Base-by-base conservation (phyloP, 768 basidiomycete genomes). In the Termitomyces sp. region DNA sequence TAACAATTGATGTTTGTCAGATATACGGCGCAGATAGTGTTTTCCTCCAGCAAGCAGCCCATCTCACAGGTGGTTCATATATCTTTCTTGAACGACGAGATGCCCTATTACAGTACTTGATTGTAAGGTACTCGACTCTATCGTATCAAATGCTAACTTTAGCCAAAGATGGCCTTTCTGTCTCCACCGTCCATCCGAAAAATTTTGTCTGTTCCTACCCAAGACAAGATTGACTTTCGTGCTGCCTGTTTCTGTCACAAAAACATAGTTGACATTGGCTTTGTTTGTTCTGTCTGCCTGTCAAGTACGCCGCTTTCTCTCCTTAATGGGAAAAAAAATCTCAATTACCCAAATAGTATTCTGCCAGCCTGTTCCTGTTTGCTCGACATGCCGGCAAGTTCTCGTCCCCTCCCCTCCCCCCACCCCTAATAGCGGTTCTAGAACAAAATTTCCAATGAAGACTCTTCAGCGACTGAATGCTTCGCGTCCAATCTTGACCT, bases 191-290 rank as follows among this genome's bases (percentile, higher is more conserved):
- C 86, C 7, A 82, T 96, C 54, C 86, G 95, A 46, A 84, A 83
- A 67, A 77, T 86, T 49, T 78, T 98, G 37, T 85, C 89, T 0
- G 86, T 92, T 22, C 96, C 96, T 1, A 92, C 92, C 6, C 94
- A 97, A 73, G 95, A 98, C 70, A 89, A 86, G 67, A 89, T 98
- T 59, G 97, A 98, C 72, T 96, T 98, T 69, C 85, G 97, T 33
- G 97, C 97, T 0, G 96, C 95, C 8, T 98, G 96, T 70, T 98
- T 99, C 77, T 99, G 97, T 75, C 97, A 98, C 74, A 97, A 98
- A 71, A 88, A 89, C 55, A 96, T 97, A 50, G 85, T 98, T 42
- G 96, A 98, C 69, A 84, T 98, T 55, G 97, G 95, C 56, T 99
- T 95, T 65, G 95, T 99, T 22, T 99, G 97, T 70, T 96, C 94